Evolutionary conservation across 2,329 filamentous ascomycete species (phyloP).

Genomic region (Fusarium nelsonii): DNA sequence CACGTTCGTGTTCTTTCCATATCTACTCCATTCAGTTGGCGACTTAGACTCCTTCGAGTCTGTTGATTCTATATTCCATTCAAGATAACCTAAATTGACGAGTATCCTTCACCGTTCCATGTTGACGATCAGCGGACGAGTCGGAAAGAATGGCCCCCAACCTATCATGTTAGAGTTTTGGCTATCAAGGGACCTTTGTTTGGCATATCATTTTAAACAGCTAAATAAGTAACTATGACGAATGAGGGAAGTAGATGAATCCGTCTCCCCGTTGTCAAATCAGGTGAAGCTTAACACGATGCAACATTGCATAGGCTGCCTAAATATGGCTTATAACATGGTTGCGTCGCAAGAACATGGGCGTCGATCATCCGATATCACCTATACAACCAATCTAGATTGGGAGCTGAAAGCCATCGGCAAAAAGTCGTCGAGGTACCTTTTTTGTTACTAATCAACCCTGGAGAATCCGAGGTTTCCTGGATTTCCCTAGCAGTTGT

Average conservation of each 20-base stretch:
- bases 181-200: conserved; percentile 39
- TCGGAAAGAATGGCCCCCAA: conserved; percentile 23
- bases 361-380: conserved; percentile 30
- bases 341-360: conserved; percentile 25
- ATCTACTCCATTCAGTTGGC: no score
- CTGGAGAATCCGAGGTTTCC: conserved; percentile 23
- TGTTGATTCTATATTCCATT: background rate
- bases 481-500: conserved; percentile 22
- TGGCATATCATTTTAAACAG: conserved; percentile 8
- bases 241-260: background rate
- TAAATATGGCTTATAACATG: conserved; percentile 32
- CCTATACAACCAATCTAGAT: background rate
- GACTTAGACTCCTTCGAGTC: no score
- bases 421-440: background rate
- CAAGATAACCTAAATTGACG: background rate
- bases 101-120: background rate
- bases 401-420: conserved; percentile 1
- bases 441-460: conserved; percentile 22
- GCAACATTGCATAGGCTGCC: conserved; percentile 31
- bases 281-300: conserved; percentile 8
- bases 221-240: conserved; percentile 24
- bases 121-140: conserved; percentile 14
- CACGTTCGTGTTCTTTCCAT: no score
- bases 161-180: conserved; percentile 35
- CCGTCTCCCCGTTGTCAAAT: conserved; percentile 1